A percentile compares a stretch with the other conserved stretches of the same genome.
Evolutionary conservation across 768 basidiomycete species (phyloP).

Genomic region (Leccinellum rugosiceps): DNA sequence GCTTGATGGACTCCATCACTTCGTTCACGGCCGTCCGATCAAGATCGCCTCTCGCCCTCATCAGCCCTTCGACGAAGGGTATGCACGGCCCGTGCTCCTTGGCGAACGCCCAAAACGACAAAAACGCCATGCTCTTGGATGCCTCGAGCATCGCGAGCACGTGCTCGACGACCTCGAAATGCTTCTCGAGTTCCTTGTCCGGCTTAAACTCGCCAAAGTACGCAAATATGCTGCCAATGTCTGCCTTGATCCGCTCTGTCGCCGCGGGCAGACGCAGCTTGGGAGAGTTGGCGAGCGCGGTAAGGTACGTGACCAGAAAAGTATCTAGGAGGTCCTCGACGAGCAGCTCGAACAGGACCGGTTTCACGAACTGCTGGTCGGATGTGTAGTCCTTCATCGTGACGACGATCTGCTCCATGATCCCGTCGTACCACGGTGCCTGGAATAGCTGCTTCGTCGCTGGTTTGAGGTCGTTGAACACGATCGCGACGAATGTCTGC

Average conservation of each 20-base stretch:
- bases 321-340: slow-evolving; percentile 90
- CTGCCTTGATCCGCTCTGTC: slow-evolving; percentile 77
- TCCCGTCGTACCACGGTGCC: slow-evolving; percentile 84
- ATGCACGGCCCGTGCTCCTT: slow-evolving; percentile 92
- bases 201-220: slow-evolving; percentile 82
- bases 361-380: slow-evolving; percentile 91
- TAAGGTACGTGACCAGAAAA: slow-evolving; percentile 88
- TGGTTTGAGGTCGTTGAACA: slow-evolving; percentile 91
- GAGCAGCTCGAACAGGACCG: slow-evolving; percentile 85
- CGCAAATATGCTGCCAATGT: slow-evolving; percentile 70
- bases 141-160: slow-evolving; percentile 80
- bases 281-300: slow-evolving; percentile 77
- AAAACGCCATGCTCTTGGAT: slow-evolving; percentile 83
- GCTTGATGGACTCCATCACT: slow-evolving; percentile 90
- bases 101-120: slow-evolving; percentile 93
- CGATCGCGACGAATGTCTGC: slow-evolving; percentile 87
- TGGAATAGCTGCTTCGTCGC: slow-evolving; percentile 85
- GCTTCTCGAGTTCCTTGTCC: slow-evolving; percentile 72
- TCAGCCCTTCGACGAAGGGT: slow-evolving; percentile 84
- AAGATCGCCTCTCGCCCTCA: slow-evolving; percentile 87
- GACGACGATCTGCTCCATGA: slow-evolving; percentile 85
- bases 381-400: slow-evolving; percentile 95
- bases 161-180: slow-evolving; percentile 86
- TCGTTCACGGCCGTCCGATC: slow-evolving; percentile 86
- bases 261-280: slow-evolving; percentile 86